Evolutionary conservation across 176 grass and related monocot species (phyloP), one percentile per base, ranked within the genome.

Genomic region (Thalia dealbata): DNA sequence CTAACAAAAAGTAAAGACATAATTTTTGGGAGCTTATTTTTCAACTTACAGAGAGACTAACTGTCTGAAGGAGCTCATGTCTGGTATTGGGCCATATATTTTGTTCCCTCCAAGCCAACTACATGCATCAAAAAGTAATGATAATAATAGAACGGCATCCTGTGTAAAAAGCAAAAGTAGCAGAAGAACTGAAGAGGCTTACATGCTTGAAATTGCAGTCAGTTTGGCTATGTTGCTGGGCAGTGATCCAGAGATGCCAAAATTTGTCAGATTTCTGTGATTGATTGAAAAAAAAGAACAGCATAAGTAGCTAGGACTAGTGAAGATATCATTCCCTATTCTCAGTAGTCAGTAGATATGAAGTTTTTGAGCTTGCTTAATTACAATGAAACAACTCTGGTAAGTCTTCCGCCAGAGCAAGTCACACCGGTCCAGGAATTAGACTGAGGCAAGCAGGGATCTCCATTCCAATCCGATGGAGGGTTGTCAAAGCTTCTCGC

Each of bases 371-470:
- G 22, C 86, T n/a, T n/a, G n/a, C n/a, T n/a, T n/a, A n/a, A n/a
- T 90, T 83, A 97, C 95, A 97, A 22, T 19, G 85, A 50, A 2
- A 44, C 52, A 16, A 97, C 85, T 81, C 95, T 72, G 15, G 83
- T 83, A 24, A 85, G 74, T 35, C 19, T 25, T 1, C 56, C 87
- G 61, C 77, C 21, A 6, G 64, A 88, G 84, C 95, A 99, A 32
- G 81, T 81, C 23, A 99, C 74, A 14, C 95, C 90, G 15, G 83
- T 88, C 95, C 95, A 99, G 10, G 95, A 88, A 77, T 88, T 88
- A 50, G 75, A 78, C 63, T 9, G 54, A 25, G 95, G 95, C 59
- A 91, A 75, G 73, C 95, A 99, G 48, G 95, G 95, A 78, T 99
- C 95, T 13, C 95, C 95, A 9, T 43, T 92, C 95, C 95, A 93